A percentile compares a stretch with the other conserved stretches of the same genome.
Evolutionary conservation across 1,284 basidiomycete species (phyloP).

Genomic region (Cryptococcus sp.): DNA sequence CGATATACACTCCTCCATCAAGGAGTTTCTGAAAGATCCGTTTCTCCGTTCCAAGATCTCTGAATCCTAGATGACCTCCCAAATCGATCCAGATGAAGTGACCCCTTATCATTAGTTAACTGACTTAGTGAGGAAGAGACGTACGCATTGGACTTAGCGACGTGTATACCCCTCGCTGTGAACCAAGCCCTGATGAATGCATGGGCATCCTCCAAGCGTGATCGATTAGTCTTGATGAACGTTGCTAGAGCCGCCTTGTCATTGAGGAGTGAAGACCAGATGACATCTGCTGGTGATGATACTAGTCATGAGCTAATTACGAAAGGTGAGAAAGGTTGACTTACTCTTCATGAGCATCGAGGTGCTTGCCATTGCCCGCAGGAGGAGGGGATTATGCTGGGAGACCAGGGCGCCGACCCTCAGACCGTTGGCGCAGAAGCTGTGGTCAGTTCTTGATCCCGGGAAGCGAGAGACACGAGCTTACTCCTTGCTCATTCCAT

Average conservation of each 20-base stretch:
- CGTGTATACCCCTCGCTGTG: conserved; percentile 32
- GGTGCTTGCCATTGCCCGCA: conserved; percentile 44
- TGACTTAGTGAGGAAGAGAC: conserved; percentile 3
- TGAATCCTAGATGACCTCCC: conserved; percentile 32
- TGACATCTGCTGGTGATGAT: conserved; percentile 42
- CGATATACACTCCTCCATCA: conserved; percentile 45
- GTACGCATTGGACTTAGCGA: conserved; percentile 41
- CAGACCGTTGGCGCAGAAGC: conserved; percentile 51
- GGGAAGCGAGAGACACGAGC: conserved; percentile 4
- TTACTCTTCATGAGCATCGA: conserved; percentile 45
- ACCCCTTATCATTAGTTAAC: conserved; percentile 17
- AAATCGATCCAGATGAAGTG: conserved; percentile 46
- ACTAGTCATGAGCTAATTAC: conserved; percentile 13
- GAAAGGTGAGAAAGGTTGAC: conserved; percentile 1
- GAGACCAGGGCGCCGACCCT: conserved; percentile 47
- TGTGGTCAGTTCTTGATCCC: conserved; percentile 2
- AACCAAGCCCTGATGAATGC: conserved; percentile 40
- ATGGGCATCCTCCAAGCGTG: conserved; percentile 37
- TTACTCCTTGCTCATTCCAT: conserved; percentile 49
- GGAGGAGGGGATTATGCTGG: conserved; percentile 46
- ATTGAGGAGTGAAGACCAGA: conserved; percentile 35
- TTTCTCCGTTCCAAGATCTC: conserved; percentile 35
- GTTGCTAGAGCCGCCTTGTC: conserved; percentile 23
- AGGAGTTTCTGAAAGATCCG: conserved; percentile 42
- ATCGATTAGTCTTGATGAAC: conserved; percentile 37